Conservation (phyloP, 305 asterid species). For the Petunia hybrid region DNA sequence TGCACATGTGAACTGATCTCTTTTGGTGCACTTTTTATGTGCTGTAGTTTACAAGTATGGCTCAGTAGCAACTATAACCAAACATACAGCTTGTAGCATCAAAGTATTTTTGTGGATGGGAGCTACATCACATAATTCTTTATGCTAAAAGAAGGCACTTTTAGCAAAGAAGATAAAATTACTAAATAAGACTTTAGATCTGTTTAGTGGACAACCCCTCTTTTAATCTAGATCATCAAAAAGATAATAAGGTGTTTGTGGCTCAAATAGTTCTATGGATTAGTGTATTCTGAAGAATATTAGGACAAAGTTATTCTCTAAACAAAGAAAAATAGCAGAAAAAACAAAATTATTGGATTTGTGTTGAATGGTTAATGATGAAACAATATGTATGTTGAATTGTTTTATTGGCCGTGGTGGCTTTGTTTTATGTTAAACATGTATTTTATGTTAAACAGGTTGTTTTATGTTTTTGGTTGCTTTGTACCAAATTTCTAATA, state of each 20-base stretch:
- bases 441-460: too few relatives aligned
- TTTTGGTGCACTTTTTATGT: too few relatives aligned
- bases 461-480: too few relatives aligned
- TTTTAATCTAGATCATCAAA: not conserved
- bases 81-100: not conserved
- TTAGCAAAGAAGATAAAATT: conserved; percentile 27
- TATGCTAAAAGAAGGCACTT: too few relatives aligned
- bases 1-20: not conserved
- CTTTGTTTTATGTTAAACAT: too few relatives aligned
- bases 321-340: not conserved
- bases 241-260: not conserved
- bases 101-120: conserved; percentile 30
- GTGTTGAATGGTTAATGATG: too few relatives aligned
- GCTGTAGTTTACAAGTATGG: too few relatives aligned
- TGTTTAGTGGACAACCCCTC: too few relatives aligned
- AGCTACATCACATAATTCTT: not conserved
- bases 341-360: not conserved
- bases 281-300: not conserved
- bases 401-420: too few relatives aligned
- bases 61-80: too few relatives aligned
- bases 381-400: too few relatives aligned
- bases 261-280: not conserved
- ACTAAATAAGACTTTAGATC: not conserved
- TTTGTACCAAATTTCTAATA: too few relatives aligned
- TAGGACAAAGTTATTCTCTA: not conserved